Conservation (phyloP, 106 monocot species). For the Gastrodia elata region DNA sequence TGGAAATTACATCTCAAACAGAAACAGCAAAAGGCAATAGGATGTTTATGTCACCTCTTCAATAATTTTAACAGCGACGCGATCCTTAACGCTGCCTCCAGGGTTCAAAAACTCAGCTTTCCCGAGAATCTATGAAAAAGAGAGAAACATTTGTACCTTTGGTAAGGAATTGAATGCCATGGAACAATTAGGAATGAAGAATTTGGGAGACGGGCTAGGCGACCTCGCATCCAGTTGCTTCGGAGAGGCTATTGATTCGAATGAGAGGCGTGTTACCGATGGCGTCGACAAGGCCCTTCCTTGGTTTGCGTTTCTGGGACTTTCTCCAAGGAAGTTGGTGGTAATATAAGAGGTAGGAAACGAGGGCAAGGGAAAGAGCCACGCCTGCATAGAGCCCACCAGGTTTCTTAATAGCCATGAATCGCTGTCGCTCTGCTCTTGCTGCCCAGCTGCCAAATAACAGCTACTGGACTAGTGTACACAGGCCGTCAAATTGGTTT, state of each 20-base stretch:
- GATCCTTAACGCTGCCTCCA: constrained; percentile 91
- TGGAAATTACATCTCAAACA: background rate
- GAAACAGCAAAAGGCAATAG: background rate
- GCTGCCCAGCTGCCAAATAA: too few species aligned
- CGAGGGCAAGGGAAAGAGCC: constrained; percentile 30
- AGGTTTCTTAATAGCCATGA: constrained; percentile 37
- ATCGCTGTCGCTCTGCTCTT: too few species aligned
- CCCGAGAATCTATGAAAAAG: constrained; percentile 55
- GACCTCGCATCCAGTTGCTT: constrained; percentile 94
- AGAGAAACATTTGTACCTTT: background rate
- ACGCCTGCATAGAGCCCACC: constrained; percentile 17
- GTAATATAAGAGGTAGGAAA: constrained; percentile 37
- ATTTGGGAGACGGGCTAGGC: background rate
- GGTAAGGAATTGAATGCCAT: background rate
- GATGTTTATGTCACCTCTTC: constrained; percentile 62
- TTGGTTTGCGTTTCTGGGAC: constrained; percentile 5
- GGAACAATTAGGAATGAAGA: background rate
- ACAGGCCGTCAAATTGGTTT: too few species aligned
- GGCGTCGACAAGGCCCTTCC: constrained; percentile 51
- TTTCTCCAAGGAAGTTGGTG: background rate
- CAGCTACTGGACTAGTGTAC: too few species aligned
- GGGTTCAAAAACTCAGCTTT: constrained; percentile 99
- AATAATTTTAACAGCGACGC: constrained; percentile 91
- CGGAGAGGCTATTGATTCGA: constrained; percentile 87
- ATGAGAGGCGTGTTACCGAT: constrained; percentile 88